Base-by-base conservation (phyloP, 164 flowering plant genomes). In the Paratinospora sagittata region DNA sequence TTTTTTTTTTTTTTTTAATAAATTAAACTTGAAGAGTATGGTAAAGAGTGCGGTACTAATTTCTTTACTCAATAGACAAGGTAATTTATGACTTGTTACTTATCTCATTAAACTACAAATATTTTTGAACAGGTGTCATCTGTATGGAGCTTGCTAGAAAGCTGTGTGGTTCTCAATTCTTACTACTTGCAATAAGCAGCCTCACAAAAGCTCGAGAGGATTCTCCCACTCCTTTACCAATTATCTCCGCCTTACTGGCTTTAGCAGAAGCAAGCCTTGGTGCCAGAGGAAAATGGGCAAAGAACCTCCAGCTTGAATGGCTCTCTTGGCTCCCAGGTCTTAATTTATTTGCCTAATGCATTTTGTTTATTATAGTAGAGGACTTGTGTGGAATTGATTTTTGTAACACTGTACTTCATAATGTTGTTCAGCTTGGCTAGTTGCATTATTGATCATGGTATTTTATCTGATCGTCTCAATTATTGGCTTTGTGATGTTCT, bases 241-340 rank as follows among this genome's bases (percentile, higher is more conserved):
- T 87, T 72, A 85, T 85, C 24, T 86, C 88, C 21, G 67, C 80
- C 23, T 80, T 89, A 72, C 82, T 89, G 64, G 98, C 93, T 69
- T 96, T 90, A 83, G 96, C 90, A 71, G 90, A 89, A 78, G 98
- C 83, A 65, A 92, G 98, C 80, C 84, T 88, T 63, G 91, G 90
- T 68, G 81, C 85, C n/a, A 85, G 75, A 78, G 82, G 72, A 27
- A 87, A 88, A 69, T 92, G 97, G 97, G 84, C 78, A 71, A 80
- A 67, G 14, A 83, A 85, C 81, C 87, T 94, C 30, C 84, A 82
- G 39, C 81, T 77, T 63, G 98, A 94, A 79, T 94, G 92, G 96
- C 78, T 73, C 71, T 81, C 93, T 74, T 94, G 97, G 98, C 89
- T 95, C 63, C 85, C 89, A 90, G 98, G 98, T 93, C 43, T 66